Evolutionary conservation across 495 filamentous ascomycete genomes (phyloP).

Genomic region (Terfezia claveryi): DNA sequence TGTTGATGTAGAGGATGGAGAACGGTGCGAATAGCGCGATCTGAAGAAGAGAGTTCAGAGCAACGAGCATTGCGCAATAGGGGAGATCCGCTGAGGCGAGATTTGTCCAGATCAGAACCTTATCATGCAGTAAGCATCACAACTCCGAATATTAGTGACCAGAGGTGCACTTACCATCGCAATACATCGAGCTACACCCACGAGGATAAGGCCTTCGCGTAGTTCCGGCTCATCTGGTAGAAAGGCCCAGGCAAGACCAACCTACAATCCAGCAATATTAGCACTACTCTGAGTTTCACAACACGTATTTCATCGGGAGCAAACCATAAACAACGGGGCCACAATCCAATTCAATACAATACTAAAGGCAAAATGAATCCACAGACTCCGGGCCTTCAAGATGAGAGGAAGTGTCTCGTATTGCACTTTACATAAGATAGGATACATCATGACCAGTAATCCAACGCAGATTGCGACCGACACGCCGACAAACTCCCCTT

Average conservation of each 20-base stretch:
- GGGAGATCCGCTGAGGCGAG: constrained; percentile 58
- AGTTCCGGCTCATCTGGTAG: constrained; percentile 48
- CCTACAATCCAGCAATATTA: constrained; percentile 20
- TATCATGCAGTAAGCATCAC: background rate
- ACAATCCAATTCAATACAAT: constrained; percentile 72
- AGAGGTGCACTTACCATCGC: constrained; percentile 41
- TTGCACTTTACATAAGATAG: constrained; percentile 79
- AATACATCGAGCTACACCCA: constrained; percentile 59
- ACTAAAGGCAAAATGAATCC: constrained; percentile 62
- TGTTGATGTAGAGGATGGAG: constrained; percentile 51
- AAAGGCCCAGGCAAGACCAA: constrained; percentile 62
- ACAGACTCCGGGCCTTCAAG: constrained; percentile 38
- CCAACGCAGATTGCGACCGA: constrained; percentile 62
- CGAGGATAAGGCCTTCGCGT: constrained; percentile 51
- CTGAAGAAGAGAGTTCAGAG: constrained; percentile 67
- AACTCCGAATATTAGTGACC: background rate
- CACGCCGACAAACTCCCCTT: constrained; percentile 50
- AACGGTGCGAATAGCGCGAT: constrained; percentile 72
- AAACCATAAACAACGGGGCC: constrained; percentile 75
- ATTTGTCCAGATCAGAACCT: constrained; percentile 60
- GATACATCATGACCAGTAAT: constrained; percentile 86
- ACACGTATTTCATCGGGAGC: constrained; percentile 1
- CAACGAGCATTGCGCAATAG: constrained; percentile 81
- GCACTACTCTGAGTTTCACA: background rate
- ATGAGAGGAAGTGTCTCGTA: constrained; percentile 57